Evolutionary conservation across 202 grass and related monocot species (phyloP).

Genomic region (Cymbopogon flexuosus): DNA sequence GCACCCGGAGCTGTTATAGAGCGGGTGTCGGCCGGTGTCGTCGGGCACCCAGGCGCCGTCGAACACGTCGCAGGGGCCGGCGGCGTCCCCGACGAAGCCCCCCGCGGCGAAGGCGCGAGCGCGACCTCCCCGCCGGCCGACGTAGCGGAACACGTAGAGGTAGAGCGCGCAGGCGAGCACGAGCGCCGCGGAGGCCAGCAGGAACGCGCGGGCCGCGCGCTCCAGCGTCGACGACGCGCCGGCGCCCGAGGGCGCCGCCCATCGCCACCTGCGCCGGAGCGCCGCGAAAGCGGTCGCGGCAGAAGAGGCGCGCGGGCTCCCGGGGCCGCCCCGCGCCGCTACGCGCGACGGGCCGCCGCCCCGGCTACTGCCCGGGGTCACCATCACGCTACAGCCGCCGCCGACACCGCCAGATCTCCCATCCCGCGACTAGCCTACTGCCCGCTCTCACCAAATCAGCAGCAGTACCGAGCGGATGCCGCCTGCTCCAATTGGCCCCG

Average conservation of each 20-base stretch:
- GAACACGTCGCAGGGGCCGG: constrained; percentile 48
- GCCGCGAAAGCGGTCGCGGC: constrained; percentile 9
- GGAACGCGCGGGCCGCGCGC: constrained; percentile 34
- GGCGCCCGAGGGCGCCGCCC: constrained; percentile 10
- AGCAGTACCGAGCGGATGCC: not conserved
- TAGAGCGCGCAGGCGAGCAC: constrained; percentile 58
- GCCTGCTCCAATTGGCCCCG: not conserved
- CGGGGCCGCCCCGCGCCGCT: constrained; percentile 41
- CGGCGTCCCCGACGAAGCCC: constrained; percentile 34
- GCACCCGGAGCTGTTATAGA: constrained; percentile 61
- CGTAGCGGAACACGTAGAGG: constrained; percentile 60
- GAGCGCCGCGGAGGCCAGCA: constrained; percentile 50
- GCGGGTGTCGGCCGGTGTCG: constrained; percentile 20
- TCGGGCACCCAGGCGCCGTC: constrained; percentile 54
- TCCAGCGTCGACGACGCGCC: constrained; percentile 41
- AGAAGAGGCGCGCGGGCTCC: constrained; percentile 49
- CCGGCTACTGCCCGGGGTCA: constrained; percentile 42
- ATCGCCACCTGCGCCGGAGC: constrained; percentile 60
- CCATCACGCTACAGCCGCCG: constrained; percentile 35
- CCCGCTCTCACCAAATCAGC: constrained; percentile 27
- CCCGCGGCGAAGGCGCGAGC: constrained; percentile 15
- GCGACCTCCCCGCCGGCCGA: constrained; percentile 28
- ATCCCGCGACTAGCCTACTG: constrained; percentile 17
- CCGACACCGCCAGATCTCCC: constrained; percentile 31
- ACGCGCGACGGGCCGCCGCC: constrained; percentile 32